phyloP scores from a whole-genome alignment of 2,329 filamentous ascomycete genomes.

The Exophiala mesophila region DNA sequence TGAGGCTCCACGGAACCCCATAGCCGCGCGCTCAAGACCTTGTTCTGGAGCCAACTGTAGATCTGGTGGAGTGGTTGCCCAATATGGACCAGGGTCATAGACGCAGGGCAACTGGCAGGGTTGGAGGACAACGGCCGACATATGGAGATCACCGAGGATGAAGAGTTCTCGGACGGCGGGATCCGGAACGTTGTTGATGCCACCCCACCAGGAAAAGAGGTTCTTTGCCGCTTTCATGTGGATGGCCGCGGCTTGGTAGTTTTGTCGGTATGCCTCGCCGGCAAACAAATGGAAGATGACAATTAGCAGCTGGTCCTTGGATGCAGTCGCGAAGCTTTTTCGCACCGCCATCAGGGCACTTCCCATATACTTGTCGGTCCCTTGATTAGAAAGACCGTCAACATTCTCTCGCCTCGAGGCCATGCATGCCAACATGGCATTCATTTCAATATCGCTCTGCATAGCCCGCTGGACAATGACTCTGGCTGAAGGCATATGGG shows the following conservation, averaged over 20 bases:
- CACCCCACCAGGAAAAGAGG: constrained; percentile 20
- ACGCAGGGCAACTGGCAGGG: constrained; percentile 22
- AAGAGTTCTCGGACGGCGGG: constrained; percentile 18
- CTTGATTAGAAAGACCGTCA: constrained; percentile 16
- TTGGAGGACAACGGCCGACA: constrained; percentile 20
- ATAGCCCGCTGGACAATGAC: constrained; percentile 19
- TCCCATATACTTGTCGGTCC: constrained; percentile 21
- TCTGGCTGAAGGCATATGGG: constrained; percentile 15
- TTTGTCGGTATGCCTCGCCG: constrained; percentile 23
- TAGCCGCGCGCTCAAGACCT: constrained; percentile 14
- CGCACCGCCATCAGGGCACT: constrained; percentile 20
- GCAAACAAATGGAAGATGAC: constrained; percentile 25
- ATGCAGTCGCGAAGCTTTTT: constrained; percentile 17
- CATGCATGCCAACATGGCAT: constrained; percentile 24
- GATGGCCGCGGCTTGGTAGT: constrained; percentile 20
- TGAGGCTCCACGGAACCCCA: constrained; percentile 9
- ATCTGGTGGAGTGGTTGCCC: constrained; percentile 14
- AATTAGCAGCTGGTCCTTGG: constrained; percentile 20
- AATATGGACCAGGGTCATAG: constrained; percentile 22
- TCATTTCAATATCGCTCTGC: constrained; percentile 25
- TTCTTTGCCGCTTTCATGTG: constrained; percentile 23
- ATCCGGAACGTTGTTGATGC: constrained; percentile 19
- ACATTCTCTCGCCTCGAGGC: constrained; percentile 22
- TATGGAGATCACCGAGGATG: constrained; percentile 23
- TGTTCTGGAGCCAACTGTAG: constrained; percentile 15